These are phyloP conservation scores for Pleurozium schreberi DNA, from an alignment of 225 moss, liverwort and hornwort genomes.

Conservation along the genomic window DNA sequence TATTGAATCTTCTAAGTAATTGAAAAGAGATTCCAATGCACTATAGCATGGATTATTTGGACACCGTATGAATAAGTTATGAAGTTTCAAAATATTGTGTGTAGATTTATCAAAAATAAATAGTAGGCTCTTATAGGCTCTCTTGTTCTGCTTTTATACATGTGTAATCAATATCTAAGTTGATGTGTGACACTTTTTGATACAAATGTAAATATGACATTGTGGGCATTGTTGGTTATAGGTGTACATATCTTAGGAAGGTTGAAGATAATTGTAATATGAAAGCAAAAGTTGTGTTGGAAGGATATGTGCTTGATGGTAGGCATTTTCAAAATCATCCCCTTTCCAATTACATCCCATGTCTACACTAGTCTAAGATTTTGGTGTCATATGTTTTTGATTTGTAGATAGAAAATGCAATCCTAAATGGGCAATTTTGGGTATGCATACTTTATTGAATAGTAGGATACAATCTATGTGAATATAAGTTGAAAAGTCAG, in stretches of 20 bases:
- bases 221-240: accelerated
- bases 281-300: too few species aligned
- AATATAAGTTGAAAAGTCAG: too few species aligned
- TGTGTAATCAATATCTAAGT: background rate
- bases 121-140: background rate
- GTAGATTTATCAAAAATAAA: background rate
- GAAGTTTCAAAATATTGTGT: too few species aligned
- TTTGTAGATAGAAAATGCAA: too few species aligned
- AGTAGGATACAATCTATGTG: too few species aligned
- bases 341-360: background rate
- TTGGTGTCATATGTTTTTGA: too few species aligned
- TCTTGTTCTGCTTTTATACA: background rate
- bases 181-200: background rate
- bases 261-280: background rate
- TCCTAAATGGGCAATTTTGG: too few species aligned
- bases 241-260: background rate
- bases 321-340: background rate
- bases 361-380: background rate
- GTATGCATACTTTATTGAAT: too few species aligned
- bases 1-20: background rate
- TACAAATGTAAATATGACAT: background rate
- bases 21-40: background rate
- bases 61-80: too few species aligned
- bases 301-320: background rate
- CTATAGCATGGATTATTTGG: background rate